Base-by-base conservation (phyloP, 2,329 filamentous ascomycete genomes). In the Diaporthe amygdali region DNA sequence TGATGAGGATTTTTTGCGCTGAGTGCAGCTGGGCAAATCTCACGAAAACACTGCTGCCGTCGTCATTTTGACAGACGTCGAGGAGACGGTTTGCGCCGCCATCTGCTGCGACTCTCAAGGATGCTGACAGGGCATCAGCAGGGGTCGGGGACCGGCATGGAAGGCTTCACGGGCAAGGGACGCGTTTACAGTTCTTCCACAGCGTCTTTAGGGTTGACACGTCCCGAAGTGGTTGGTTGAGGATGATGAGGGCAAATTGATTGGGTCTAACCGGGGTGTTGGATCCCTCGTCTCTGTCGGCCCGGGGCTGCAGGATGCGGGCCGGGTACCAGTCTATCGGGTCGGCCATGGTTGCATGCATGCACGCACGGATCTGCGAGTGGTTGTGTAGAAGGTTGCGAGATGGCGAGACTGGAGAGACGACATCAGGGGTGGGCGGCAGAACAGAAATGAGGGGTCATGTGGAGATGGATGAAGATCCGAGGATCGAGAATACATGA, bases 81-180 rank as follows among this genome's bases (percentile, higher is more conserved):
- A 85, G 83, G 81, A 98, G 87, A 46, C 90, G 88, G 78, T 98
- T 97, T 55, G 95, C 95, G 30, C 95, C 96, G 69, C 95, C 96
- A 83, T 99, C 96, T 34, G 95, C 96, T 71, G 95, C 97, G 67
- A 98, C 86, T 30, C 88, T 89, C 73, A 91, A 87, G 27, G 83
- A 84, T 66, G 93, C 92, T 93, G 25, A 27, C 25, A 39, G 22
- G 25, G 27, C 49, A 54, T 74, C 37, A 72, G 71, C 15, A 44
- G n/a, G 25, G 37, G 12, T 10, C 17, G n/a, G 6, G 6, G 2
- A 34, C 34, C 2, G 27, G 39, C 17, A 20, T 30, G 8, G 39
- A 39, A 64, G 1, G 46, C 0, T 9, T 52, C 34, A 67, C 52
- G 22, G 9, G 72, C 81, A 44, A 20, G 25, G 46, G 3, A n/a